These are phyloP conservation scores for Penicillium sp. DNA, from an alignment of 2,329 filamentous ascomycete species.

Conservation along the genomic window DNA sequence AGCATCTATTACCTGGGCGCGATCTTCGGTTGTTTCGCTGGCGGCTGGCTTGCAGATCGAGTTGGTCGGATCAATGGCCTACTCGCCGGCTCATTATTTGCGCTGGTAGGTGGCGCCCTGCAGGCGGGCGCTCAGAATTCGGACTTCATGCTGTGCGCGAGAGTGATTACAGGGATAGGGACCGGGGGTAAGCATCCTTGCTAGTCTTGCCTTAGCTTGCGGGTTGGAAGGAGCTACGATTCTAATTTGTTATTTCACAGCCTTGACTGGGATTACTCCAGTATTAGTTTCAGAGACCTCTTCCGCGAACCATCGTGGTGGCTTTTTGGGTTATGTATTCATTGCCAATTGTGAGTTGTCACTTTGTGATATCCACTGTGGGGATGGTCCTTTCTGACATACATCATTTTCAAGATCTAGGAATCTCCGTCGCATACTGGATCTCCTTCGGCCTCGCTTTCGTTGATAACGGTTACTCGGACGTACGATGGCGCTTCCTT, in stretches of 20 bases:
- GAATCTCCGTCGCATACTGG: conserved; percentile 44
- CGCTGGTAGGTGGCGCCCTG: conserved; percentile 49
- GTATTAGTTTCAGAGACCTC: conserved; percentile 51
- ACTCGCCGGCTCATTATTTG: conserved; percentile 47
- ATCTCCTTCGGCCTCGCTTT: conserved; percentile 37
- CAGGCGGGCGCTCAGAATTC: conserved; percentile 46
- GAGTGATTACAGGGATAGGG: conserved; percentile 52
- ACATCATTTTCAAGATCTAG: conserved; percentile 35
- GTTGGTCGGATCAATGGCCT: conserved; percentile 54
- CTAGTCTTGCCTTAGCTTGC: conserved; percentile 8
- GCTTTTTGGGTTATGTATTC: conserved; percentile 49
- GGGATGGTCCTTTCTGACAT: conserved; percentile 2
- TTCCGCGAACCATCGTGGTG: conserved; percentile 46
- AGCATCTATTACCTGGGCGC: conserved; percentile 54
- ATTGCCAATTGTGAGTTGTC: conserved; percentile 46
- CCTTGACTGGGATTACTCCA: conserved; percentile 49
- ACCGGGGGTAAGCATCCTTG: conserved; percentile 41
- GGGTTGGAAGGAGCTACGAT: not conserved
- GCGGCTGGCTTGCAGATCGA: conserved; percentile 51
- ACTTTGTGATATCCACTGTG: not conserved
- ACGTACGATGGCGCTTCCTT: conserved; percentile 34
- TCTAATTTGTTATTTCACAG: conserved; percentile 19
- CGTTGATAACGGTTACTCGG: conserved; percentile 31
- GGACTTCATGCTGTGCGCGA: conserved; percentile 49
- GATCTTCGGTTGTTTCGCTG: conserved; percentile 51